Percentiles rank a stretch among this genome's conserved stretches.
Conservation (phyloP, 2,329 filamentous ascomycete species). For the Aspergillus puulaauensis region DNA sequence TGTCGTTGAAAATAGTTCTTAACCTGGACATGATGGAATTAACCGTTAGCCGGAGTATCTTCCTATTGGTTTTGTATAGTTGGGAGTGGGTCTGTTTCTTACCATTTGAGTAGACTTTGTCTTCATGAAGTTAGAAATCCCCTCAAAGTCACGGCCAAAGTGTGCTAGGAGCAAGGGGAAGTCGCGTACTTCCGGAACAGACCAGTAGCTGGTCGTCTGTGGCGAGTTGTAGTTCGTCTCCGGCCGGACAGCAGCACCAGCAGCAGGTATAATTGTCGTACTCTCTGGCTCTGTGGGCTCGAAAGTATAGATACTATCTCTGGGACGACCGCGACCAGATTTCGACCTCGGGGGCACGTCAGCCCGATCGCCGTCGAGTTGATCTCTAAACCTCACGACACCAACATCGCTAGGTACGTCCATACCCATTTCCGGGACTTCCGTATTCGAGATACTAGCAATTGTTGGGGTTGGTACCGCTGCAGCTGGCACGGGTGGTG, state of each 20-base stretch:
- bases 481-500: constrained; percentile 16
- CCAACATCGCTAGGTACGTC: constrained; percentile 19
- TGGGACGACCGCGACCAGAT: constrained; percentile 30
- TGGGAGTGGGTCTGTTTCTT: constrained; percentile 17
- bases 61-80: not conserved
- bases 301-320: constrained; percentile 37
- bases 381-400: constrained; percentile 27
- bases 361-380: constrained; percentile 23
- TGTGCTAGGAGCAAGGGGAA: constrained; percentile 47
- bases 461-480: constrained; percentile 15
- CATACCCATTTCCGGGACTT: constrained; percentile 20
- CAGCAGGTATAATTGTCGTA: not conserved
- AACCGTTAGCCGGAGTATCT: not conserved
- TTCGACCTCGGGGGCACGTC: constrained; percentile 26
- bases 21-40: constrained; percentile 33
- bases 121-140: constrained; percentile 51
- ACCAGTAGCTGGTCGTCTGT: constrained; percentile 53
- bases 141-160: constrained; percentile 50
- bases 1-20: constrained; percentile 51
- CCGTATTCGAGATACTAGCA: constrained; percentile 27
- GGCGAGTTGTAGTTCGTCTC: constrained; percentile 38
- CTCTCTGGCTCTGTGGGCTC: constrained; percentile 34
- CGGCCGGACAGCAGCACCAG: constrained; percentile 22
- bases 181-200: constrained; percentile 50
- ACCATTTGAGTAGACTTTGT: constrained; percentile 55